Evolutionary conservation across 495 filamentous ascomycete genomes (phyloP), one percentile per base, ranked within the genome.

Genomic region (Podospora appendiculata): DNA sequence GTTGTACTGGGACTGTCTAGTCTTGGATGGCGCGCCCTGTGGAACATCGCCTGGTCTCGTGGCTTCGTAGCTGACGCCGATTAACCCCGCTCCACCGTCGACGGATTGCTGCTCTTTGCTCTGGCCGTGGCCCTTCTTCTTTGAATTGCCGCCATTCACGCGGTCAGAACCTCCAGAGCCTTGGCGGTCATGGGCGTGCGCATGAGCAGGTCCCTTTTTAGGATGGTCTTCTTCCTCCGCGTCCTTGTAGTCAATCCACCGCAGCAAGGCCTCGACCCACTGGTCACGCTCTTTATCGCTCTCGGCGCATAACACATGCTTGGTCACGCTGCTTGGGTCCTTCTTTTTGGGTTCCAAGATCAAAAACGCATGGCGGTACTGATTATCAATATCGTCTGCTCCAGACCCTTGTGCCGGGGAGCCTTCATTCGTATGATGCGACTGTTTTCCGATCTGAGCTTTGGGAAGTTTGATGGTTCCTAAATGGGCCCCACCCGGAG

Each of bases 281-380:
- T 85, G 76, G 69, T 98, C 93, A 45, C 93, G 81, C 72, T 98
- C 94, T 46, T 78, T 74, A 62, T 98, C 93, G 60, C 86, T 97
- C 69, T 98, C 93, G 6, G 92, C 90, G 61, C 93, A 98, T 13
- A 98, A 71, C 8, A 97, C 89, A 69, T 98, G 93, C 42, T 91
- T 87, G n/a, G 95, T 89, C 41, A 90, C 77, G 57, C 85, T 93
- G 14, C 77, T 85, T 6, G 91, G 88, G 67, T 98, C 94, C 66
- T 96, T 98, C 67, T 88, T 88, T 73, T 97, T 98, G 1, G 90
- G 91, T 66, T 98, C 93, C 39, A 96, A 60, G 48, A 98, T 86
- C 44, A 97, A 74, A 69, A 98, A 97, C 6, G 94, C 93, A 72
- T 98, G 93, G 9, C 93, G 85, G 64, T 95, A 97, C 63, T 97